A percentile compares a stretch with the other conserved stretches of the same genome.
Evolutionary conservation across 1,139 yeast species (phyloP).

Genomic region (Geotrichum candidum): DNA sequence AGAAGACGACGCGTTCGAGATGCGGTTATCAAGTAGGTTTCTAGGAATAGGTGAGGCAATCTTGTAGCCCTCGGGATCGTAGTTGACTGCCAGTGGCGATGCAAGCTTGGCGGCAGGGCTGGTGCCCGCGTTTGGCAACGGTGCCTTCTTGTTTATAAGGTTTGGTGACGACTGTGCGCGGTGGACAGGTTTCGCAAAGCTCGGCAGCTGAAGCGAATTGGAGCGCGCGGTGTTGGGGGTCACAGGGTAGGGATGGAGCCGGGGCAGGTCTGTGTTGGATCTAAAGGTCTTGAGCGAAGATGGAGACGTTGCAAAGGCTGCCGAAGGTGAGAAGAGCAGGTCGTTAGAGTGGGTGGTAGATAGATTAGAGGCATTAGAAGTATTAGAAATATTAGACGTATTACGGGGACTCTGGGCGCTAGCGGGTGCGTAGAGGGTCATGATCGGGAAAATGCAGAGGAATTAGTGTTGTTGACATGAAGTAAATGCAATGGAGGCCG

Average conservation of each 20-base stretch:
- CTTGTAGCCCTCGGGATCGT: not conserved
- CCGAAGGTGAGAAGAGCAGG: not conserved
- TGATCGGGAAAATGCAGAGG: not conserved
- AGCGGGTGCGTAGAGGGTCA: not conserved
- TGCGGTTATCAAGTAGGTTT: constrained; percentile 4
- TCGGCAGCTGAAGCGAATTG: constrained; percentile 1
- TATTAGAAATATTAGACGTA: not conserved
- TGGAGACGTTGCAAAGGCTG: not conserved
- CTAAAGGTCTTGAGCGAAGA: not conserved
- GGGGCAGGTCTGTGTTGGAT: not conserved
- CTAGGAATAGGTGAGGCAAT: constrained; percentile 3
- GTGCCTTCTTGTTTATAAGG: not conserved
- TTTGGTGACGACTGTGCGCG: constrained; percentile 3
- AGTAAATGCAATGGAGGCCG: not conserved
- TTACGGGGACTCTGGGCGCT: not conserved
- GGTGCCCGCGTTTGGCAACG: not conserved
- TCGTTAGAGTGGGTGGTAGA: not conserved
- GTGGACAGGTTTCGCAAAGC: not conserved
- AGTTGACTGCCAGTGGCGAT: not conserved
- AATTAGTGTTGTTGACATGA: not conserved
- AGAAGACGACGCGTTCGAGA: constrained; percentile 14
- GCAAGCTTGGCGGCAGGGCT: not conserved
- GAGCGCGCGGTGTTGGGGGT: not conserved
- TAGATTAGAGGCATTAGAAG: not conserved
- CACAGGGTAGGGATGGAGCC: not conserved